phyloP scores from a whole-genome alignment of 1,139 yeast genomes.

The Lodderomyces orthopsilosis region DNA sequence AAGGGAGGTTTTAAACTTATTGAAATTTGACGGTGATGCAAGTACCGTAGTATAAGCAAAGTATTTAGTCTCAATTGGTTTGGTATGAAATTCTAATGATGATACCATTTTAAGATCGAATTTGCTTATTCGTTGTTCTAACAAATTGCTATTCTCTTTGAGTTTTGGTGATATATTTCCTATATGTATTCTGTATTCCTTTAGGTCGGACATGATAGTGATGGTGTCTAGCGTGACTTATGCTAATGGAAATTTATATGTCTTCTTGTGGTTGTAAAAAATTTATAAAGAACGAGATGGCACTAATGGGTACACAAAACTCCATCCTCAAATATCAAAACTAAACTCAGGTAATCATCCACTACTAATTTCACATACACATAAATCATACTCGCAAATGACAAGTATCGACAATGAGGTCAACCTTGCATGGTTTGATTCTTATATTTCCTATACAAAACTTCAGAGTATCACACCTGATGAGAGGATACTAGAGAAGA shows the following conservation, averaged over 20 bases:
- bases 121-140: conserved; percentile 46
- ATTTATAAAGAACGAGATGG: too few species aligned
- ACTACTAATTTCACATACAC: too few species aligned
- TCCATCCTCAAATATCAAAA: too few species aligned
- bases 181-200: conserved; percentile 58
- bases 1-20: conserved; percentile 52
- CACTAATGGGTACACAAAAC: too few species aligned
- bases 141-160: conserved; percentile 38
- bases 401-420: conserved; percentile 4
- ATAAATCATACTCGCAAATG: not conserved
- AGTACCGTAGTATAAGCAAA: conserved; percentile 69
- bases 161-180: conserved; percentile 63
- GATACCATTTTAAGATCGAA: conserved; percentile 52
- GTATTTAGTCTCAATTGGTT: conserved; percentile 46
- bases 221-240: too few species aligned
- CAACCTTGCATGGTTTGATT: conserved; percentile 9
- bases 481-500: conserved; percentile 1
- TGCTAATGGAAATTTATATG: too few species aligned
- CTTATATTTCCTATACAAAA: conserved; percentile 9
- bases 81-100: conserved; percentile 49
- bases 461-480: conserved; percentile 6
- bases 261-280: not conserved
- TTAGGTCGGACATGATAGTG: conserved; percentile 6
- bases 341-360: too few species aligned
- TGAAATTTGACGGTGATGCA: conserved; percentile 42